Conservation (phyloP, 2,329 filamentous ascomycete species). For the Ramularia endophylla region DNA sequence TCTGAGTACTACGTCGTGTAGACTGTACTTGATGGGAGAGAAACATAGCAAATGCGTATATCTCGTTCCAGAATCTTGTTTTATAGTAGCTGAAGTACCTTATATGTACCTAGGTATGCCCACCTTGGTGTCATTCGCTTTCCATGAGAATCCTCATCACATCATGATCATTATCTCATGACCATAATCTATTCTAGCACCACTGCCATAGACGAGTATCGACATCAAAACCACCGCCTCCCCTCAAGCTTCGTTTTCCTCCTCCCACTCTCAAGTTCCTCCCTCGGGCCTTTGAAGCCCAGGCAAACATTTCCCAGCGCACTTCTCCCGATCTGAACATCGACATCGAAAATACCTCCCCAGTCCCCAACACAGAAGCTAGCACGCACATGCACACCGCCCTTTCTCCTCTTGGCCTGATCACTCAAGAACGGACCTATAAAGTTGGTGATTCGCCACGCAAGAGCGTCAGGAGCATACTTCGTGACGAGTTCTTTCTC, state of each 20-base stretch:
- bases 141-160: too few relatives aligned
- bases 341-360: slow-evolving; percentile 42
- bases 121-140: too few relatives aligned
- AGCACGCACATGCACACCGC: slow-evolving; percentile 40
- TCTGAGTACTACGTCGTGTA: too few relatives aligned
- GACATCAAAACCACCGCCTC: slow-evolving; percentile 39
- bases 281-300: slow-evolving; percentile 38
- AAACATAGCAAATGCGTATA: too few relatives aligned
- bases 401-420: slow-evolving; percentile 34
- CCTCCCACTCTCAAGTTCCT: slow-evolving; percentile 38
- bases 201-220: background rate
- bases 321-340: slow-evolving; percentile 36
- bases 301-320: slow-evolving; percentile 33
- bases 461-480: slow-evolving; percentile 37
- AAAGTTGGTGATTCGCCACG: slow-evolving; percentile 35
- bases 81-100: too few relatives aligned
- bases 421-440: slow-evolving; percentile 37
- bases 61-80: too few relatives aligned
- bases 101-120: too few relatives aligned
- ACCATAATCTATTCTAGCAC: too few relatives aligned
- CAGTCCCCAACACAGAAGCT: slow-evolving; percentile 40
- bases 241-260: slow-evolving; percentile 38
- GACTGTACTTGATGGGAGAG: too few relatives aligned
- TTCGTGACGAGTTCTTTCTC: slow-evolving; percentile 35
- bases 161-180: too few relatives aligned